Evolutionary conservation across 2,329 filamentous ascomycete species (phyloP).

Genomic region (Trichoderma arundinaceum): DNA sequence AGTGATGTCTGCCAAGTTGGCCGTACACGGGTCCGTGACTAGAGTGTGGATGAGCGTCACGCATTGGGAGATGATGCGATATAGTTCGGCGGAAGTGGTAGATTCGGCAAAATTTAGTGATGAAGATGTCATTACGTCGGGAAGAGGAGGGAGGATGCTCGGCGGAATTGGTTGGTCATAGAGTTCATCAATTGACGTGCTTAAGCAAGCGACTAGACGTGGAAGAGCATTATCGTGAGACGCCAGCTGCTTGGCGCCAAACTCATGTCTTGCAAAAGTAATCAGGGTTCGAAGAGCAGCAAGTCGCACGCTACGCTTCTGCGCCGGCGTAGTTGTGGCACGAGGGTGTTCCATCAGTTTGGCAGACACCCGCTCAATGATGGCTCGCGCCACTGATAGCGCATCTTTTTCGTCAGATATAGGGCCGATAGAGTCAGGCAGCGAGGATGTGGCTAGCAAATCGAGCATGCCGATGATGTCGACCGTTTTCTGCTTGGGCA

Average conservation of each 20-base stretch:
- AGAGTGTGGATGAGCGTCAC: constrained; percentile 59
- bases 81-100: constrained; percentile 43
- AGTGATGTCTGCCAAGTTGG: constrained; percentile 63
- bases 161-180: constrained; percentile 61
- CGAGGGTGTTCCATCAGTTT: constrained; percentile 64
- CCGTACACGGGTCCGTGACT: constrained; percentile 55
- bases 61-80: constrained; percentile 55
- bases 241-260: constrained; percentile 70
- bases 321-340: constrained; percentile 44
- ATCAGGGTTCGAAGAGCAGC: constrained; percentile 60
- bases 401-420: constrained; percentile 56
- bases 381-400: constrained; percentile 50
- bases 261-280: constrained; percentile 65
- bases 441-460: constrained; percentile 69
- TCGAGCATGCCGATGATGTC: constrained; percentile 70
- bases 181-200: constrained; percentile 72
- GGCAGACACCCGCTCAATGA: constrained; percentile 68
- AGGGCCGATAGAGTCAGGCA: constrained; percentile 69
- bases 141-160: constrained; percentile 45
- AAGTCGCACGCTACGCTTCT: constrained; percentile 52
- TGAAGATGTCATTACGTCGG: constrained; percentile 26
- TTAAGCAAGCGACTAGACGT: constrained; percentile 70
- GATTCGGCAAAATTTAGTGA: constrained; percentile 32
- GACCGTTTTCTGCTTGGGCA: constrained; percentile 65
- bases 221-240: constrained; percentile 73